These are phyloP conservation scores for Pyricularia sp. DNA, from an alignment of 2,329 filamentous ascomycete species.

Conservation along the genomic window DNA sequence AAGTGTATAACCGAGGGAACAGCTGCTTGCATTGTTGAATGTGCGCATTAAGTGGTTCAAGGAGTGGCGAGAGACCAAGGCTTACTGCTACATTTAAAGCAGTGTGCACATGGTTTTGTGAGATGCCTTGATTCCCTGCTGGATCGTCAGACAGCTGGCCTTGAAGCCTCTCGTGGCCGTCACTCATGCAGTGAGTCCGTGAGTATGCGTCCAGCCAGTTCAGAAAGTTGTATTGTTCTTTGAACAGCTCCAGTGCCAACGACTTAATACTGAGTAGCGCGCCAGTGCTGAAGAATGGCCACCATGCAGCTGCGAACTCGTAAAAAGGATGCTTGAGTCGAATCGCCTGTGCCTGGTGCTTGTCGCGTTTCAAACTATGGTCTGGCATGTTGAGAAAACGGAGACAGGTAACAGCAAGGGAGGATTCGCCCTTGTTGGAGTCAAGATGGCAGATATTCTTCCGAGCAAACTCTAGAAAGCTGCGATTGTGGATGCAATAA, in stretches of 20 bases:
- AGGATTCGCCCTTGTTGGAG: not conserved
- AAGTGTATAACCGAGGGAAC: not conserved
- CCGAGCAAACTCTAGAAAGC: not conserved
- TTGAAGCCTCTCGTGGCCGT: not conserved
- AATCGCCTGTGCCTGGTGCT: not conserved
- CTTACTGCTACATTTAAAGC: not conserved
- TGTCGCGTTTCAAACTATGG: not conserved
- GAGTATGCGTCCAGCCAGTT: not conserved
- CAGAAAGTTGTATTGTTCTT: not conserved
- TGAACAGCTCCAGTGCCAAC: not conserved
- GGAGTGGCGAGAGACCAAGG: not conserved
- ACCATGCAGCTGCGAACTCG: slow-evolving; percentile 3
- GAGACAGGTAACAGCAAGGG: not conserved
- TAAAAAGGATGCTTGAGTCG: not conserved
- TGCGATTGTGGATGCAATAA: not conserved
- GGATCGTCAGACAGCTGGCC: not conserved
- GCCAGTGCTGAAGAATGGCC: not conserved
- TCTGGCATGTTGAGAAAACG: not conserved
- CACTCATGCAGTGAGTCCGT: not conserved
- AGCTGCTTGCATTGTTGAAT: not conserved
- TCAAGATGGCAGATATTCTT: not conserved
- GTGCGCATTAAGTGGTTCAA: not conserved
- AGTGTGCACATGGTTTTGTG: not conserved
- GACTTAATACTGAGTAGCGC: not conserved
- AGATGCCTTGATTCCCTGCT: not conserved